These are phyloP conservation scores for Cystofilobasidium bisporidii DNA, from an alignment of 768 basidiomycete genomes.

Conservation along the genomic window DNA sequence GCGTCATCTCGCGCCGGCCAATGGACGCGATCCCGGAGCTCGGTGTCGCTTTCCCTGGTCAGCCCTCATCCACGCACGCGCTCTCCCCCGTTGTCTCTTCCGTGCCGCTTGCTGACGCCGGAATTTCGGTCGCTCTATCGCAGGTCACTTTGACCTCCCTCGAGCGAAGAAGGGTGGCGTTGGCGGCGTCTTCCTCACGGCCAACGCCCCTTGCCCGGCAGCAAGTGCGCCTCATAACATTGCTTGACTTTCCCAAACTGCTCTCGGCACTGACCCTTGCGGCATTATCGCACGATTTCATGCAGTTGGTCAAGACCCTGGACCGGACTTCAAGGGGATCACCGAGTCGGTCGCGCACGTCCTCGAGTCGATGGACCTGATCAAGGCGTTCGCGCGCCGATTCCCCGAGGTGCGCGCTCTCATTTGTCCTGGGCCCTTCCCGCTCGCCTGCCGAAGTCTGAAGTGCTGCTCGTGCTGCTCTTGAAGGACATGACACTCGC, in stretches of 20 bases:
- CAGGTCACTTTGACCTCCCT: conserved; percentile 28
- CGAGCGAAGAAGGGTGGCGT: conserved; percentile 24
- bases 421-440: not conserved
- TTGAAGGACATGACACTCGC: conserved; percentile 7
- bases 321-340: not conserved
- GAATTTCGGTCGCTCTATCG: not conserved
- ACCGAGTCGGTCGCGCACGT: conserved; percentile 26
- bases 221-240: conserved; percentile 9
- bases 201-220: conserved; percentile 21
- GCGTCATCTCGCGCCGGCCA: conserved; percentile 13
- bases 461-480: not conserved
- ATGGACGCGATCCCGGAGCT: conserved; percentile 18
- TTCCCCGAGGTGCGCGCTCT: not conserved
- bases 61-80: not conserved
- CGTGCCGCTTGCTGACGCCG: not conserved
- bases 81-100: not conserved
- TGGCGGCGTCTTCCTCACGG: conserved; percentile 26
- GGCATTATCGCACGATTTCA: no score
- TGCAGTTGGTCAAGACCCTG: conserved; percentile 2
- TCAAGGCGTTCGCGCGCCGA: conserved; percentile 16
- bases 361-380: conserved; percentile 29
- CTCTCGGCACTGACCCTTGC: no score
- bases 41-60: conserved; percentile 15
- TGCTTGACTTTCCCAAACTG: conserved; percentile 11
- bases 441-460: no score